Evolutionary conservation across 2,329 filamentous ascomycete genomes (phyloP).

Genomic region (Nannizziopsis arthrosporioides): DNA sequence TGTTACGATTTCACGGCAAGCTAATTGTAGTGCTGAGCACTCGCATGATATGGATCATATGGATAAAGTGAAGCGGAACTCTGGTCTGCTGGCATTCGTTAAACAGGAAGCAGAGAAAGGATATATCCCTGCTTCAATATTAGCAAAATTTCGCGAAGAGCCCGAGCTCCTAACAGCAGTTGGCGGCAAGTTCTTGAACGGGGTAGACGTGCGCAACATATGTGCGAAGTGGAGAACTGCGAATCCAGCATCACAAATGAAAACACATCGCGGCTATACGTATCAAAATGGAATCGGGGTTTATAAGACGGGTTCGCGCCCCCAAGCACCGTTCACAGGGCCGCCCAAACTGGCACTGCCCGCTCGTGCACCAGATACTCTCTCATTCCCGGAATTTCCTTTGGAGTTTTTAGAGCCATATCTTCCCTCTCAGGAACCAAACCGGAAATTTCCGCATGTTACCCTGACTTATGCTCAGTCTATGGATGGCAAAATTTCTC

Average conservation of each 20-base stretch:
- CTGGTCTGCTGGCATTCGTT: conserved; percentile 38
- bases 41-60: conserved; percentile 39
- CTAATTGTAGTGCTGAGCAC: conserved; percentile 31
- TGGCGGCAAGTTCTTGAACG: conserved; percentile 36
- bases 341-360: conserved; percentile 1
- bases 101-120: conserved; percentile 36
- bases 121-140: conserved; percentile 40
- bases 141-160: conserved; percentile 37
- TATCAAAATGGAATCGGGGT: conserved; percentile 36
- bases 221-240: conserved; percentile 39
- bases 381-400: conserved; percentile 36
- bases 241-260: conserved; percentile 33
- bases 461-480: conserved; percentile 88
- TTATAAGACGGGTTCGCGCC: conserved; percentile 21
- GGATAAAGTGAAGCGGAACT: conserved; percentile 39
- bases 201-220: conserved; percentile 39
- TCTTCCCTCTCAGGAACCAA: conserved; percentile 32
- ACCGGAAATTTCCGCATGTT: conserved; percentile 41
- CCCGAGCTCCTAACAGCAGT: conserved; percentile 34
- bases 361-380: conserved; percentile 28
- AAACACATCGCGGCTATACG: conserved; percentile 36
- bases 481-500: conserved; percentile 67
- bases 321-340: conserved; percentile 1
- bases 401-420: conserved; percentile 42
- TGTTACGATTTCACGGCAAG: conserved; percentile 34